Evolutionary conservation across 2,329 filamentous ascomycete species (phyloP).

Genomic region (Aspergillus sp.): DNA sequence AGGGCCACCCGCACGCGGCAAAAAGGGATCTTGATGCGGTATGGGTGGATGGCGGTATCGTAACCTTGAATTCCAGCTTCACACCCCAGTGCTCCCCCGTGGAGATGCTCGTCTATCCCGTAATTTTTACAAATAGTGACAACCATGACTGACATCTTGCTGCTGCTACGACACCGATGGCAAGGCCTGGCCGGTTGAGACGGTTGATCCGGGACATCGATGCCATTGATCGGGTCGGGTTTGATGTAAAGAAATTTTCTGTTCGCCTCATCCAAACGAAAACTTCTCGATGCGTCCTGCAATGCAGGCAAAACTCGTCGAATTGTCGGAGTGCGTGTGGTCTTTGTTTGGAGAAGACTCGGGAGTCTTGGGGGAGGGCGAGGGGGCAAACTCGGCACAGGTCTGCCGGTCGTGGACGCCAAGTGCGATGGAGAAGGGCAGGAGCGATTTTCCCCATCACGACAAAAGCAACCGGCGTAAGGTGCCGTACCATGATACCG

Average conservation of each 20-base stretch:
- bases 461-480: constrained; percentile 16
- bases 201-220: background rate
- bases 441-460: constrained; percentile 16
- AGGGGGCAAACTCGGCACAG: constrained; percentile 24
- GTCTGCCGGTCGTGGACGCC: constrained; percentile 21
- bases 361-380: constrained; percentile 6
- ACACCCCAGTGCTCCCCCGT: background rate
- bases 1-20: constrained; percentile 24
- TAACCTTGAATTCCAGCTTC: constrained; percentile 8
- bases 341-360: constrained; percentile 7
- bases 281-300: no score
- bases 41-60: constrained; percentile 12
- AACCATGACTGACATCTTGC: background rate
- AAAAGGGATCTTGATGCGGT: constrained; percentile 13
- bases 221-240: background rate
- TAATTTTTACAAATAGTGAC: constrained; percentile 9
- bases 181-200: background rate
- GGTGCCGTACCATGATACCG: constrained; percentile 13
- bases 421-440: constrained; percentile 8
- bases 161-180: background rate
- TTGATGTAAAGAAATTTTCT: background rate
- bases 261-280: background rate
- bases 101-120: constrained; percentile 4
- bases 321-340: background rate
- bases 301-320: background rate